Evolutionary conservation across 1,284 basidiomycete species (phyloP).

Genomic region (Thecaphora frezii): DNA sequence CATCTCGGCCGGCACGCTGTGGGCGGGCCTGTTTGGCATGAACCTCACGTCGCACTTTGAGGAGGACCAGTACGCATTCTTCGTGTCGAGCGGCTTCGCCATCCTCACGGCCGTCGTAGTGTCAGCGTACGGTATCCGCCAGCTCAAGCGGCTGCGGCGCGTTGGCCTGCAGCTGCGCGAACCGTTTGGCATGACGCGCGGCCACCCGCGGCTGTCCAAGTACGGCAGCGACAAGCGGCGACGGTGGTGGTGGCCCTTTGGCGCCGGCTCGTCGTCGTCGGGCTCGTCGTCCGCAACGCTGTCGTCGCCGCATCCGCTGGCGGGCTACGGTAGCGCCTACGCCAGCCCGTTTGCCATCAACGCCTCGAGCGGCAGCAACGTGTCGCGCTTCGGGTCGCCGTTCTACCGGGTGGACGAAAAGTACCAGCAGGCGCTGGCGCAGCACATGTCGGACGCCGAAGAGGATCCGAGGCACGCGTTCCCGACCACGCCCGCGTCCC

Average conservation of each 20-base stretch:
- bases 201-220: background rate
- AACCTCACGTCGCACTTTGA: conserved; percentile 63
- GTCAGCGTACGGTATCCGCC: background rate
- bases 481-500: background rate
- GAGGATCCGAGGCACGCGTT: background rate
- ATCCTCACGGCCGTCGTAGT: background rate
- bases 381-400: background rate
- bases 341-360: background rate
- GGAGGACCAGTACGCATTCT: conserved; percentile 43
- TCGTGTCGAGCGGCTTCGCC: conserved; percentile 20
- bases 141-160: background rate
- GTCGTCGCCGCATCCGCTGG: background rate
- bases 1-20: conserved; percentile 84
- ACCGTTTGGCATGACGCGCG: background rate
- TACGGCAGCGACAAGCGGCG: background rate
- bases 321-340: background rate
- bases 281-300: background rate
- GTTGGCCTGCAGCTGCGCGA: background rate
- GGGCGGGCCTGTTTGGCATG: conserved; percentile 93
- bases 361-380: background rate
- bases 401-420: background rate
- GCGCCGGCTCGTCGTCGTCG: background rate
- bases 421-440: background rate
- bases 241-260: background rate
- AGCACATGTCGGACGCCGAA: background rate